Conservation (phyloP, 345 rosid species). For the Capsella bursapastoris region DNA sequence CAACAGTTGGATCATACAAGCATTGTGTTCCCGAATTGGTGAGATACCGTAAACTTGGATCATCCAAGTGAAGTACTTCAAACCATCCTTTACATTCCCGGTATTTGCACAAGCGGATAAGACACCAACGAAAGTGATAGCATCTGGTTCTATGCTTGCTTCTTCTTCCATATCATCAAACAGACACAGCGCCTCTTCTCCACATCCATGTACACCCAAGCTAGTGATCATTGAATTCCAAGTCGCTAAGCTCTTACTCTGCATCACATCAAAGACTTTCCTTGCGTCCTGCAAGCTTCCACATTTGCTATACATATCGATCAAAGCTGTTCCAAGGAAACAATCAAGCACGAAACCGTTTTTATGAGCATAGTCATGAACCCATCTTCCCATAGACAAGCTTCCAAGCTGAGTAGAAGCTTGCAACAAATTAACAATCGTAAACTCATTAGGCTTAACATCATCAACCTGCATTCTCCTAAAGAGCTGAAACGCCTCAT, state of each 20-base stretch:
- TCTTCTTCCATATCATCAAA: slow-evolving; percentile 66
- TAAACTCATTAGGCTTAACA: slow-evolving; percentile 68
- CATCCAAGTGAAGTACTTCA: slow-evolving; percentile 56
- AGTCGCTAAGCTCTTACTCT: slow-evolving; percentile 61
- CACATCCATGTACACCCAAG: slow-evolving; percentile 80
- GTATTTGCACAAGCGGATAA: slow-evolving; percentile 68
- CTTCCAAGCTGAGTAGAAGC: slow-evolving; percentile 60
- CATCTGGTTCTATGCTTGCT: slow-evolving; percentile 56
- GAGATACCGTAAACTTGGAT: slow-evolving; percentile 50
- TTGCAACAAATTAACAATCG: slow-evolving; percentile 62
- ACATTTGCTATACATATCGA: slow-evolving; percentile 53
- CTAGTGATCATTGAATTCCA: slow-evolving; percentile 87
- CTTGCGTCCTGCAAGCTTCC: slow-evolving; percentile 61
- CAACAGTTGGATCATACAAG: slow-evolving; percentile 67
- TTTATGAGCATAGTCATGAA: slow-evolving; percentile 65
- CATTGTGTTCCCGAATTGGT: slow-evolving; percentile 63
- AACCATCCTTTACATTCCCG: slow-evolving; percentile 53
- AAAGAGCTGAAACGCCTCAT: slow-evolving; percentile 66
- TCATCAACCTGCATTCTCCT: slow-evolving; percentile 58
- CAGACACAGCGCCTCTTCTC: slow-evolving; percentile 63
- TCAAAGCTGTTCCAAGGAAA: slow-evolving; percentile 67
- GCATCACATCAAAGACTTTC: slow-evolving; percentile 59
- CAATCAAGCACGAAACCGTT: slow-evolving; percentile 56
- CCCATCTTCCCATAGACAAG: slow-evolving; percentile 60
- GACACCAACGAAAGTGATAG: slow-evolving; percentile 77